Base-by-base conservation (phyloP, 2,329 filamentous ascomycete species). In the Fusarium graminum region DNA sequence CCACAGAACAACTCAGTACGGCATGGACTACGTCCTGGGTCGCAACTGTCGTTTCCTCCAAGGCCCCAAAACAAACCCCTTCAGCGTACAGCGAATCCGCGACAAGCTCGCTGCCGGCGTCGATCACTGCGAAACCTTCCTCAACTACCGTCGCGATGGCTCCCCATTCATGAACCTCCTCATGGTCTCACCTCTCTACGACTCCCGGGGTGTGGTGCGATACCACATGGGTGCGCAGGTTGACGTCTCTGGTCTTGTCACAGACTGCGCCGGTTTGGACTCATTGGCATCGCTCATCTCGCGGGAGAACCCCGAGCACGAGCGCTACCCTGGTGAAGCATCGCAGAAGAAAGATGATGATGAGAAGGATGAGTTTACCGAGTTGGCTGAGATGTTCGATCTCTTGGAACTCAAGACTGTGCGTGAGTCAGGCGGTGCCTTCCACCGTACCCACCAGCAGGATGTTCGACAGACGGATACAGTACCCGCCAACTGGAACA, bases 41-140 rank as follows among this genome's bases (percentile, higher is more conserved):
- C 86, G 90, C 30, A 94, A 94, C 65, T 93, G 91, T 70, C 87
- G 91, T 9, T 93, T 94, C 70, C 83, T 94, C 3, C 91, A 93
- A 74, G 91, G 92, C 0, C 90, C 90, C 0, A 86, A 85, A 69
- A 93, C 91, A 7, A 90, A 90, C 65, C 81, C 81, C 0, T 83
- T 85, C 62, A 90, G 88, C 49, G 81, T 91, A 0, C 78, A 81
- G 52, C 82, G 92, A 52, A 80, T 94, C 12, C 81, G 85, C 30
- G 85, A 90, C 39, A 88, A 87, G 28, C 78, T 90, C 12, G 75
- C 81, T 9, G 84, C 82, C 2, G 89, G 89, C n/a, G 83, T 86
- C 67, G 91, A 93, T 70, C 86, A 90, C 65, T 90, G 85, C 52
- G 92, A 94, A 70, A 86, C 92, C 0, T 88, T 94, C 54, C 78